Conservation (phyloP, 225 moss, liverwort and hornwort genomes). For the Sphagnum tenellum region DNA sequence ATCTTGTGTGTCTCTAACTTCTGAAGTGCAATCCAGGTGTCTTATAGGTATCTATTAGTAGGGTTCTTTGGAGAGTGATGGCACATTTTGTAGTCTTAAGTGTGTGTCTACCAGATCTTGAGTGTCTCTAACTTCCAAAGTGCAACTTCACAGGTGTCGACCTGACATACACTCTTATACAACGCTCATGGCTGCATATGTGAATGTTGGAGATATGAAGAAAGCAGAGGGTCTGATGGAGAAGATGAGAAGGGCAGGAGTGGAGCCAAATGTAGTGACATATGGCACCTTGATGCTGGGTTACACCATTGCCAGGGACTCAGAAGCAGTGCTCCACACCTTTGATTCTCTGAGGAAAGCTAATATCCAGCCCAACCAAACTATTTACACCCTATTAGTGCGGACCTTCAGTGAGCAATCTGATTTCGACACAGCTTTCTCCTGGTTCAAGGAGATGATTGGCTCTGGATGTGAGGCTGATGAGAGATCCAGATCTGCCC, state of each 20-base stretch:
- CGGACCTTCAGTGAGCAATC: constrained; percentile 57
- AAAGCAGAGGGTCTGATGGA: constrained; percentile 69
- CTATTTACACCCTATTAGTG: constrained; percentile 70
- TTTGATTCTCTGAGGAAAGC: constrained; percentile 49
- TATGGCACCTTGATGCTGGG: constrained; percentile 70
- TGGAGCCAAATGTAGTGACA: constrained; percentile 62
- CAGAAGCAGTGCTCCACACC: constrained; percentile 37
- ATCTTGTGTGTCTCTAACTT: too few relatives aligned
- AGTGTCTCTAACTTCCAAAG: not conserved
- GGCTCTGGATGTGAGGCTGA: constrained; percentile 48
- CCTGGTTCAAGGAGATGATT: constrained; percentile 67
- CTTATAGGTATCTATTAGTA: too few relatives aligned
- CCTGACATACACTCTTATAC: constrained; percentile 66
- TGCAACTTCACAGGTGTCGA: constrained; percentile 35
- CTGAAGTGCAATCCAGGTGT: too few relatives aligned
- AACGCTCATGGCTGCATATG: constrained; percentile 67
- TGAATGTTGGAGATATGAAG: constrained; percentile 53
- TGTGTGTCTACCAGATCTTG: not conserved
- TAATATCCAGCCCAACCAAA: constrained; percentile 55
- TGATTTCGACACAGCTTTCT: constrained; percentile 53
- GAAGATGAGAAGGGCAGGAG: constrained; percentile 66
- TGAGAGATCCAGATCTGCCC: constrained; percentile 50
- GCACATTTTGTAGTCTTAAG: not conserved
- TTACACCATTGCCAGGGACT: constrained; percentile 48
- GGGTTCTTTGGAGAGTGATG: too few relatives aligned